Base-by-base conservation (phyloP, 2,329 filamentous ascomycete species). In the Pseudocercospora fijiensis region DNA sequence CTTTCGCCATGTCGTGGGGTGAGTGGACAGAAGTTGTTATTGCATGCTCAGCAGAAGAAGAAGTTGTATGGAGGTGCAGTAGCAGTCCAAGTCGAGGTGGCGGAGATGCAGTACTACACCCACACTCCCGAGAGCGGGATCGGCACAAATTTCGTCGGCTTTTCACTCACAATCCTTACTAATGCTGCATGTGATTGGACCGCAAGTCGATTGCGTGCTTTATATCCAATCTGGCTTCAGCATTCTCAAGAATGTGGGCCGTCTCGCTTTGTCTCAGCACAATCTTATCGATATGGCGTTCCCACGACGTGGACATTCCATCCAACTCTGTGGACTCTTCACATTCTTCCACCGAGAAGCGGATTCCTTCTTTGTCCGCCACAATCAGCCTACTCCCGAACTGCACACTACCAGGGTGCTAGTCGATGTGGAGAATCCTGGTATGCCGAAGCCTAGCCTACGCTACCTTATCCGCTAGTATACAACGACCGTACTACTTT, bases 1-100 rank as follows among this genome's bases (percentile, higher is more conserved):
- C 60, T 20, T 30, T 65, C 53, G 62, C 62, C 62, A 62, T 63
- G 47, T 61, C 62, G 26, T 57, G 26, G 27, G 62, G 28, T 37
- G 33, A 33, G 30, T 33, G 56, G 33, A 57, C 8, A 43, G 33
- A 55, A 57, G 51, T 65, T 57, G 61, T 65, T 61, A 66, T 52
- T 61, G 66, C 66, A 67, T 67, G n/a, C 30, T 57, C 58, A 20
- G 16, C n/a, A 7, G 13, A 52, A 20, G 16, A 3, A 7, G 13
- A 52, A 60, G 30, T 26, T 16, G 28, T 20, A 55, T 30, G 20
- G 16, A 20, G 52, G 47, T 37, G 33, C 3, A 30, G 10, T 47
- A 26, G 33, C 3, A 30, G 10, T 47, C 18, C 18, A 47, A 24
- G 4, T 10, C 11, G n/a, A 8, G 24, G 49, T 37, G 27, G 57